Conservation (phyloP, 176 grass and related monocot genomes). For the Carex pumila region DNA sequence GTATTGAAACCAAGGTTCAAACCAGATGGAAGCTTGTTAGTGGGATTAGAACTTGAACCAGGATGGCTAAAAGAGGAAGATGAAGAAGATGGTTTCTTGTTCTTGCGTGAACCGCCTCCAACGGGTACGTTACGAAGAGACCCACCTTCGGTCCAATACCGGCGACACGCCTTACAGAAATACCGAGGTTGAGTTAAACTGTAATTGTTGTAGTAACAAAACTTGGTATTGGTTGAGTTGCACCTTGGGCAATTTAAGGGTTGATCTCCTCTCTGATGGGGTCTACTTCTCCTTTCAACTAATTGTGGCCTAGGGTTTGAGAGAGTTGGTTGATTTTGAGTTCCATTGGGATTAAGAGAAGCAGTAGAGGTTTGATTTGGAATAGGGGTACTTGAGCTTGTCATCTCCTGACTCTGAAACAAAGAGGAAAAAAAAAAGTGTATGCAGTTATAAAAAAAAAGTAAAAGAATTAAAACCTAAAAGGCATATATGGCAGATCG, state of each 20-base stretch:
- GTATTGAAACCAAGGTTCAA: constrained; percentile 24
- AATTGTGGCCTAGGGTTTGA: constrained; percentile 22
- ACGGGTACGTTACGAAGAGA: constrained; percentile 15
- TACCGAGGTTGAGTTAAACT: constrained; percentile 19
- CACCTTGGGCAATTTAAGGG: constrained; percentile 23
- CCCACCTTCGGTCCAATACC: constrained; percentile 23
- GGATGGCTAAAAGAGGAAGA: constrained; percentile 9
- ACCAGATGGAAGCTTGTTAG: constrained; percentile 19
- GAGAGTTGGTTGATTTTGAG: neutral
- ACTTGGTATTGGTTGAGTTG: constrained; percentile 23
- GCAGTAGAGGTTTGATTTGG: neutral
- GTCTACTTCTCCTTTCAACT: constrained; percentile 20
- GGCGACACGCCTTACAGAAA: constrained; percentile 20
- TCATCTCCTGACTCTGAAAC: constrained; percentile 19
- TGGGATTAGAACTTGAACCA: neutral
- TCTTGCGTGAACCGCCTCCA: constrained; percentile 22
- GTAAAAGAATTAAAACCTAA: neutral
- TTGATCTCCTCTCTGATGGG: constrained; percentile 23
- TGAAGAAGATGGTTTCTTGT: constrained; percentile 22
- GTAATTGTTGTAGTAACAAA: constrained; percentile 26
- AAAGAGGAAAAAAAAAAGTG: neutral
- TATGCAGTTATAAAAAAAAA: neutral
- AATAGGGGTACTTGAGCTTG: constrained; percentile 13
- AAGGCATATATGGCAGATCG: constrained; percentile 9
- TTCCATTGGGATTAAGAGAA: neutral